Conservation (phyloP, 2,329 filamentous ascomycete species). For the Harringtonia aguacate region DNA sequence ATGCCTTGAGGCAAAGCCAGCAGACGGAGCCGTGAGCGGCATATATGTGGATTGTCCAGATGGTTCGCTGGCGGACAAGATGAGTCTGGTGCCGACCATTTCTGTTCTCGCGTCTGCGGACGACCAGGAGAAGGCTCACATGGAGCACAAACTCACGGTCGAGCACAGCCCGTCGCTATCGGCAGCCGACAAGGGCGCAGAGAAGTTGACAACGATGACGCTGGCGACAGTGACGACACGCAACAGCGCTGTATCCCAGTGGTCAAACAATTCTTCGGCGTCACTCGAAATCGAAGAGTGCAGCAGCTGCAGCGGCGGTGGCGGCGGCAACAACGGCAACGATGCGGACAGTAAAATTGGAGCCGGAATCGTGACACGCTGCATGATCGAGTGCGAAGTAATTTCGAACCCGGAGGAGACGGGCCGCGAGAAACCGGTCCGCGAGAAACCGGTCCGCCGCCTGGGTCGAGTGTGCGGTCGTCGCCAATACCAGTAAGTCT, state of each 20-base stretch:
- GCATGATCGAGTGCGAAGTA: conserved; percentile 7
- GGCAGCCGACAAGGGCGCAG: too few relatives aligned
- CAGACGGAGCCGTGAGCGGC: too few relatives aligned
- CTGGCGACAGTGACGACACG: too few relatives aligned
- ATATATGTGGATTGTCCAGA: too few relatives aligned
- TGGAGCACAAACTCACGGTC: too few relatives aligned
- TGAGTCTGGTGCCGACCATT: neutral
- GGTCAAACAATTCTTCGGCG: neutral
- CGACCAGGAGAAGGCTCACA: neutral
- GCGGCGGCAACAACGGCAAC: neutral
- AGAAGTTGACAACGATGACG: too few relatives aligned
- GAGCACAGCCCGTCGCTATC: too few relatives aligned
- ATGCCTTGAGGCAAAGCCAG: too few relatives aligned
- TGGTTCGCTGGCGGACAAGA: neutral
- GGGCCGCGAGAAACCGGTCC: too few relatives aligned
- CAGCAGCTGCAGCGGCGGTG: neutral
- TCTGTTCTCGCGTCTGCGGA: neutral
- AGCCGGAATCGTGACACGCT: neutral
- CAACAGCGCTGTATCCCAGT: neutral
- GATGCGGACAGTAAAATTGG: neutral
- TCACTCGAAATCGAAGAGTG: conserved; percentile 9
- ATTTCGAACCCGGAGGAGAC: conserved; percentile 6
- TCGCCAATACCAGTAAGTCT: too few relatives aligned
- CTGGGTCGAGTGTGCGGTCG: too few relatives aligned
- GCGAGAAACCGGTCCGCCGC: too few relatives aligned